Evolutionary conservation across 225 moss, liverwort and hornwort species (phyloP).

Genomic region (Polytrichum formosum): DNA sequence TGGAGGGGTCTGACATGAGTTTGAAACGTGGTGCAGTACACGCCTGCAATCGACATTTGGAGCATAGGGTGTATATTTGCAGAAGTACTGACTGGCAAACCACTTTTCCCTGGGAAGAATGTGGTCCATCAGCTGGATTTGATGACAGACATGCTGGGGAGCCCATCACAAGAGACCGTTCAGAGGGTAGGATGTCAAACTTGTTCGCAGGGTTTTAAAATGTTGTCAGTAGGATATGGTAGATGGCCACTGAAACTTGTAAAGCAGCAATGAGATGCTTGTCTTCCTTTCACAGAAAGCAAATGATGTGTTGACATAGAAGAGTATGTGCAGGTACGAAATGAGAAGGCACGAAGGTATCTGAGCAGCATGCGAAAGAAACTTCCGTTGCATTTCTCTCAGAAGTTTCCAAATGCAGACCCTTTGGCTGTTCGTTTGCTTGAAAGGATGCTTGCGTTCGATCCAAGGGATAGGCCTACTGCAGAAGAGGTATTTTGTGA

Average conservation of each 20-base stretch:
- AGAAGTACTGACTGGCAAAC: conserved; percentile 69
- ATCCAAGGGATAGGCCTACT: conserved; percentile 60
- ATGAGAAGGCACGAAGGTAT: conserved; percentile 66
- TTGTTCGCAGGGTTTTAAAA: too few relatives aligned
- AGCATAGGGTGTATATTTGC: conserved; percentile 80
- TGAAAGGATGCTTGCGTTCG: conserved; percentile 68
- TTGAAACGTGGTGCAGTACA: conserved; percentile 41
- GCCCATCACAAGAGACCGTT: conserved; percentile 62
- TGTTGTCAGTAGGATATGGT: too few relatives aligned
- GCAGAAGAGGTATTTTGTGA: conserved; percentile 54
- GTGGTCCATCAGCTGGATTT: conserved; percentile 74
- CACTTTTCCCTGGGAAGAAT: conserved; percentile 68
- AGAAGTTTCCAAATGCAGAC: conserved; percentile 60
- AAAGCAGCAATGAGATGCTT: too few relatives aligned
- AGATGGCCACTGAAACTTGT: too few relatives aligned
- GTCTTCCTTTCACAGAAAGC: too few relatives aligned
- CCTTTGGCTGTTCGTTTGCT: conserved; percentile 60
- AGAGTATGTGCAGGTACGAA: conserved; percentile 43
- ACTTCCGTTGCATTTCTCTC: conserved; percentile 51
- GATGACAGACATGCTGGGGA: conserved; percentile 77
- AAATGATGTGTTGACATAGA: too few relatives aligned
- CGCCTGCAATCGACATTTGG: conserved; percentile 74
- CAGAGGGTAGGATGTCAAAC: conserved; percentile 35
- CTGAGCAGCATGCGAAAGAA: conserved; percentile 68
- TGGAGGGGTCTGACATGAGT: neutral